A percentile compares a stretch with the other conserved stretches of the same genome.
Conservation (phyloP, 1,284 basidiomycete species). For the Malassezia sympodialis region DNA sequence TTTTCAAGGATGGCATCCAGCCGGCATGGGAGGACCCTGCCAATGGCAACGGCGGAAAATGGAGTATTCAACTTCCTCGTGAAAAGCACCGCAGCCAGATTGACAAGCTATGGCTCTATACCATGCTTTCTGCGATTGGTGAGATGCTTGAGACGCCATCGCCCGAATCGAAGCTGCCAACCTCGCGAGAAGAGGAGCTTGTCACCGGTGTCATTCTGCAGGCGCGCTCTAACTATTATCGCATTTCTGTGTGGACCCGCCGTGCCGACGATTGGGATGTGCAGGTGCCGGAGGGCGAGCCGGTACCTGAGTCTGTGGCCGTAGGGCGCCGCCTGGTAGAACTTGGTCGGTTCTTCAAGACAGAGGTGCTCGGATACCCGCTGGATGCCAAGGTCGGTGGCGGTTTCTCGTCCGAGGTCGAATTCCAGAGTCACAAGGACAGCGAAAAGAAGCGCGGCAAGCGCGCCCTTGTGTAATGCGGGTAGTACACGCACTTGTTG, state of each 20-base stretch:
- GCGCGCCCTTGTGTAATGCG: constrained; percentile 14
- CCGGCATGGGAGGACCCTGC: constrained; percentile 87
- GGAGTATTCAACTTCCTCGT: constrained; percentile 92
- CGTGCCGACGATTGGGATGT: constrained; percentile 56
- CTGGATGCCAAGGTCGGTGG: constrained; percentile 61
- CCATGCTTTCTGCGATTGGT: constrained; percentile 51
- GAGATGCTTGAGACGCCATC: constrained; percentile 43
- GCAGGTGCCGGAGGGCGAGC: constrained; percentile 22
- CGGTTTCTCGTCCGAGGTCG: constrained; percentile 55
- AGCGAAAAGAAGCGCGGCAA: constrained; percentile 78
- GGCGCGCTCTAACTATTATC: constrained; percentile 86
- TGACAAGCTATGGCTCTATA: constrained; percentile 96
- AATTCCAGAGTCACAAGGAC: constrained; percentile 46
- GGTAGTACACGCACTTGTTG: neutral
- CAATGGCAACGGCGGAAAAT: constrained; percentile 94
- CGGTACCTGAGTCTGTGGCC: constrained; percentile 54
- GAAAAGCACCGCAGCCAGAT: constrained; percentile 77
- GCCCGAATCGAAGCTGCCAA: constrained; percentile 23
- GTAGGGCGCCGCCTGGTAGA: constrained; percentile 62
- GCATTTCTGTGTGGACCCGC: constrained; percentile 92
- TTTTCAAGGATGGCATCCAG: constrained; percentile 80
- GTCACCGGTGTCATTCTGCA: constrained; percentile 72
- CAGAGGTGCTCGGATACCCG: constrained; percentile 68
- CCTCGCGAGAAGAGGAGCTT: constrained; percentile 27
- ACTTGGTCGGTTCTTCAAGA: constrained; percentile 79